These are phyloP conservation scores for Oryza nivara DNA, from an alignment of 176 grass and related monocot species.

Conservation along the genomic window DNA sequence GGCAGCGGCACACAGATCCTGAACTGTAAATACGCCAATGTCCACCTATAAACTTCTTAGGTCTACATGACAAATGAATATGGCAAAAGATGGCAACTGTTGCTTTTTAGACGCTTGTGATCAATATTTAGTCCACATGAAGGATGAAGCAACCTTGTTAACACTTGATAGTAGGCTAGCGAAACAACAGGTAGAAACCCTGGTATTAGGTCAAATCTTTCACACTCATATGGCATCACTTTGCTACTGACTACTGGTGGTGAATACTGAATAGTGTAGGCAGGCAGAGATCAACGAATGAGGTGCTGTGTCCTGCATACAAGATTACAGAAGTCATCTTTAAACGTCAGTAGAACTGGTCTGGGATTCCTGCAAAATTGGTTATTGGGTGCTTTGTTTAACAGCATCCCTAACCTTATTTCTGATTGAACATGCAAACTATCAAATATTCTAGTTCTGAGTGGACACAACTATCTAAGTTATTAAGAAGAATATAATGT, in stretches of 20 bases:
- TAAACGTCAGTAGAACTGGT: too few species aligned
- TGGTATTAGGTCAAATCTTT: constrained; percentile 6
- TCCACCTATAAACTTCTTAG: background rate
- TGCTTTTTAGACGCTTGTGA: background rate
- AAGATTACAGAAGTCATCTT: background rate
- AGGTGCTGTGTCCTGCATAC: too few species aligned
- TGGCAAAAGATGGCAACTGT: background rate
- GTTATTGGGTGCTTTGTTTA: background rate
- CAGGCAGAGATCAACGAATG: background rate
- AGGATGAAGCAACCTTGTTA: background rate
- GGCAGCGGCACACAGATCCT: background rate
- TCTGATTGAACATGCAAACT: background rate
- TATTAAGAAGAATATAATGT: background rate
- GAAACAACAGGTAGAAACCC: constrained; percentile 7
- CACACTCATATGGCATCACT: background rate
- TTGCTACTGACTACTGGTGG: background rate
- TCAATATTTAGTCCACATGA: background rate
- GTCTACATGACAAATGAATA: background rate
- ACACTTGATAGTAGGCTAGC: background rate
- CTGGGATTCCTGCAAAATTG: background rate
- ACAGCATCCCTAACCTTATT: constrained; percentile 15
- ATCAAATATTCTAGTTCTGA: background rate
- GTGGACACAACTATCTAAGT: background rate
- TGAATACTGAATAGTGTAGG: background rate
- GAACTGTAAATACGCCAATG: background rate